These are phyloP conservation scores for Salix koriyanagi DNA, from an alignment of 345 rosid genomes.

Conservation along the genomic window DNA sequence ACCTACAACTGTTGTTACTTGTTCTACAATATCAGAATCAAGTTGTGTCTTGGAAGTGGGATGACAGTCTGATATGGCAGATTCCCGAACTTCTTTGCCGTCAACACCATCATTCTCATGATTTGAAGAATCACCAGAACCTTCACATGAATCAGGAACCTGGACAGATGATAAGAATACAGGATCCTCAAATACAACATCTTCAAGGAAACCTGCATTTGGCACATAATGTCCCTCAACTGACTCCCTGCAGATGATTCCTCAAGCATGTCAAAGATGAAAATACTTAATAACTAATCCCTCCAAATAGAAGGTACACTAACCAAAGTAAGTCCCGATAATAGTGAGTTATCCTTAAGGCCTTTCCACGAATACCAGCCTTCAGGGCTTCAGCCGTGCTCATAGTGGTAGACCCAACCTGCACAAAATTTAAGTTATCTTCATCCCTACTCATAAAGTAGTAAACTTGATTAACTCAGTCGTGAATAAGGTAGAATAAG, in stretches of 20 bases:
- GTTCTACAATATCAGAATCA: slow-evolving; percentile 30
- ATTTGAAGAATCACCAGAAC: slow-evolving; percentile 23
- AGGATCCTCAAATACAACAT: slow-evolving; percentile 80
- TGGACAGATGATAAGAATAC: slow-evolving; percentile 33
- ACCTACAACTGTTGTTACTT: slow-evolving; percentile 35
- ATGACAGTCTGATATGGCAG: slow-evolving; percentile 12
- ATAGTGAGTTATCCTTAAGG: slow-evolving; percentile 73
- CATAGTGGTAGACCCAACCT: slow-evolving; percentile 93
- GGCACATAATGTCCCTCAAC: slow-evolving; percentile 75
- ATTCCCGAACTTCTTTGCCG: slow-evolving; percentile 33
- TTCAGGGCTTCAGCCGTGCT: slow-evolving; percentile 69
- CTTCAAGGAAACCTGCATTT: slow-evolving; percentile 76
- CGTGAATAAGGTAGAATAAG: background rate
- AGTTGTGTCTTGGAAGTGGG: slow-evolving; percentile 20
- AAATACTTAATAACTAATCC: slow-evolving; percentile 5
- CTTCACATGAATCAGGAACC: slow-evolving; percentile 45
- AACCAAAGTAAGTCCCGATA: slow-evolving; percentile 82
- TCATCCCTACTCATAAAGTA: background rate
- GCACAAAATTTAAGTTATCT: slow-evolving; percentile 7
- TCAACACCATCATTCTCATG: slow-evolving; percentile 26
- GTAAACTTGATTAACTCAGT: background rate
- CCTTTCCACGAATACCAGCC: slow-evolving; percentile 93
- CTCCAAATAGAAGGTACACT: slow-evolving; percentile 16
- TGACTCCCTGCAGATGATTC: slow-evolving; percentile 59
- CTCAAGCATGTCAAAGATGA: slow-evolving; percentile 22